Percentiles rank a stretch among this genome's conserved stretches.
These are phyloP conservation scores for Sugiyamaella smithiae DNA, from an alignment of 805 yeast species.

Conservation along the genomic window DNA sequence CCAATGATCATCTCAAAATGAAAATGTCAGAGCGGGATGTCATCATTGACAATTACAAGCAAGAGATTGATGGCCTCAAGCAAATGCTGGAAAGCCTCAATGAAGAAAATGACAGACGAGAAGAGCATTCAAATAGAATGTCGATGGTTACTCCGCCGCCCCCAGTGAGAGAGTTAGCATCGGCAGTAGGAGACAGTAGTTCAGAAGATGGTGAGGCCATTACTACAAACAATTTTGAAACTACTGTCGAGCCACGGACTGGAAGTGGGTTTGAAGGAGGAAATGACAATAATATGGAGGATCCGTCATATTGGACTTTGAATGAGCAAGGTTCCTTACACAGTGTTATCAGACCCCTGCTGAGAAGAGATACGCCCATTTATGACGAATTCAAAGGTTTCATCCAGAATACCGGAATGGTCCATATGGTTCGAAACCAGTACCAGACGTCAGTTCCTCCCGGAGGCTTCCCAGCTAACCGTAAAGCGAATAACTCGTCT, in stretches of 20 bases:
- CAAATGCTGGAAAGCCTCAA: slow-evolving; percentile 58
- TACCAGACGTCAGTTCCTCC: slow-evolving; percentile 2
- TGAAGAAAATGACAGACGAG: slow-evolving; percentile 33
- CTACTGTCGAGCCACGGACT: not conserved
- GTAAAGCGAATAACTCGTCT: slow-evolving; percentile 2
- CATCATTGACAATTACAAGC: slow-evolving; percentile 60
- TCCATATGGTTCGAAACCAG: not conserved
- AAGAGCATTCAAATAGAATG: slow-evolving; percentile 6
- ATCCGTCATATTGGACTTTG: slow-evolving; percentile 18
- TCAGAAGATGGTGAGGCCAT: not conserved
- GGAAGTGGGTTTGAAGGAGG: not conserved
- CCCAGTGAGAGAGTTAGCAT: not conserved
- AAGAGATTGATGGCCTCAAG: slow-evolving; percentile 64
- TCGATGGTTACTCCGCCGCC: slow-evolving; percentile 8
- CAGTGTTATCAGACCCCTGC: slow-evolving; percentile 28
- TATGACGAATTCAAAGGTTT: slow-evolving; percentile 20
- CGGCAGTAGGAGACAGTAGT: not conserved
- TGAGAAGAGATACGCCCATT: slow-evolving; percentile 28
- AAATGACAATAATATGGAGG: not conserved
- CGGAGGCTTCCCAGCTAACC: slow-evolving; percentile 9
- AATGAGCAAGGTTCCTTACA: slow-evolving; percentile 22
- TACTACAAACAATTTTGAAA: not conserved
- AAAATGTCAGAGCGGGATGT: slow-evolving; percentile 74
- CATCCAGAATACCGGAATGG: slow-evolving; percentile 6
- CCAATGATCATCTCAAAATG: slow-evolving; percentile 71